Base-by-base conservation (phyloP, 768 basidiomycete genomes). In the Suillus clintonianus region DNA sequence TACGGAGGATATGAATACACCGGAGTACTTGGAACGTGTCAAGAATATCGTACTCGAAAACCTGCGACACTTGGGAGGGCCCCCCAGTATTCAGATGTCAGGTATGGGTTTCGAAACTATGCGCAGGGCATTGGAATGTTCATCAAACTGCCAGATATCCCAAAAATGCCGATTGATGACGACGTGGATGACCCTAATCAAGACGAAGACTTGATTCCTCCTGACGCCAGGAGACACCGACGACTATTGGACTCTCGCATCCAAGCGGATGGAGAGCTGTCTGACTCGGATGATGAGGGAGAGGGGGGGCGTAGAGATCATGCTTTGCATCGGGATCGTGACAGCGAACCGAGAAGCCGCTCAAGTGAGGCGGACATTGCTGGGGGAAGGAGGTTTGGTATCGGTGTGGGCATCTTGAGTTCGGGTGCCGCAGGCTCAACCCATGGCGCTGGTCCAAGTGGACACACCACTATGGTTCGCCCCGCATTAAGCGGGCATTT, bases 271-370 rank as follows among this genome's bases (percentile, higher is more conserved):
- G 91, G 90, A 24, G 94, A 96, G 71, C 83, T 97, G 14, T 97
- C 95, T 8, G 97, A 99, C 75, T 99, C 97, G 2, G 97, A 99
- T 67, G 97, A 99, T 73, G 97, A 99, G 77, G 96, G 94, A 19
- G 91, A 91, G 69, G 95, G 93, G 51, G 92, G 89, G 1, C 84
- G 95, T 61, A 82, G 89, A 63, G 83, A 95, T 68, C 88, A 89
- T 63, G 78, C 84, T 10, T 79, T 79, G 42, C 86, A 90, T 73
- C 81, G 82, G 32, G 83, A 87, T 39, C 79, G 79, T 27, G 86
- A 85, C 56, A 74, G 72, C 43, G 73, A 71, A 55, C 84, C 82
- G 61, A 74, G 78, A 48, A 78, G 77, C 63, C 70, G 72, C 59
- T 76, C 79, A 11, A 82, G 78, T 65, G 81, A 78, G 48, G 79